Percentiles rank a stretch among this genome's conserved stretches.
Conservation (phyloP, 1,139 yeast species). For the Pichia sp. region DNA sequence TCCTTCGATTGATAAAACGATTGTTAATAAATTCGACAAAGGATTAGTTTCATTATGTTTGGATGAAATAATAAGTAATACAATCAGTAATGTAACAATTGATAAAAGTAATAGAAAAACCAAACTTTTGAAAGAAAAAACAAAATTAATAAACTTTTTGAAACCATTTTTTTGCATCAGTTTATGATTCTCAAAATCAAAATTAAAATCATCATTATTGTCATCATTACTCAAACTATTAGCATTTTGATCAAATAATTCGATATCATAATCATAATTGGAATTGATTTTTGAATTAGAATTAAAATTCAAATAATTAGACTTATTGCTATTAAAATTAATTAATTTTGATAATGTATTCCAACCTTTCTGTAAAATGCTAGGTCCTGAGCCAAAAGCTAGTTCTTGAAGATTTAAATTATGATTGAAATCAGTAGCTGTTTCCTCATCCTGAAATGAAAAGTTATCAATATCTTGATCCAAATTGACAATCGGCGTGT, state of each 20-base stretch:
- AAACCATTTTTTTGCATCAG: not conserved
- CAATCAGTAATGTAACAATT: constrained; percentile 4
- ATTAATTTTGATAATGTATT: constrained; percentile 10
- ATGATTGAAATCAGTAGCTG: constrained; percentile 20
- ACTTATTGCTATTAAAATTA: not conserved
- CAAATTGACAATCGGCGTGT: constrained; percentile 52
- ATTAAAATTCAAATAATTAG: constrained; percentile 1
- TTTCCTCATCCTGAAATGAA: constrained; percentile 30
- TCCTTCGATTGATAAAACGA: constrained; percentile 76
- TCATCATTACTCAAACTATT: not conserved
- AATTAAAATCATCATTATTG: constrained; percentile 1
- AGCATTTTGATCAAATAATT: constrained; percentile 5
- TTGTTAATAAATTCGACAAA: constrained; percentile 46
- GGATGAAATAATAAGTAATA: constrained; percentile 8
- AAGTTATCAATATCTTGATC: constrained; percentile 45
- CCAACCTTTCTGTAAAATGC: constrained; percentile 4
- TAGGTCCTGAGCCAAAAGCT: constrained; percentile 7
- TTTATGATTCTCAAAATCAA: not conserved
- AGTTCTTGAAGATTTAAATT: constrained; percentile 20
- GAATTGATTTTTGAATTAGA: constrained; percentile 7
- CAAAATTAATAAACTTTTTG: not conserved
- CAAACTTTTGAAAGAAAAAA: constrained; percentile 2
- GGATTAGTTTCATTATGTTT: not conserved
- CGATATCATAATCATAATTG: constrained; percentile 11
- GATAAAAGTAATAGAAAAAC: not conserved